These are phyloP conservation scores for Ganoderma leucocontextum DNA, from an alignment of 1,284 basidiomycete species.

Conservation along the genomic window DNA sequence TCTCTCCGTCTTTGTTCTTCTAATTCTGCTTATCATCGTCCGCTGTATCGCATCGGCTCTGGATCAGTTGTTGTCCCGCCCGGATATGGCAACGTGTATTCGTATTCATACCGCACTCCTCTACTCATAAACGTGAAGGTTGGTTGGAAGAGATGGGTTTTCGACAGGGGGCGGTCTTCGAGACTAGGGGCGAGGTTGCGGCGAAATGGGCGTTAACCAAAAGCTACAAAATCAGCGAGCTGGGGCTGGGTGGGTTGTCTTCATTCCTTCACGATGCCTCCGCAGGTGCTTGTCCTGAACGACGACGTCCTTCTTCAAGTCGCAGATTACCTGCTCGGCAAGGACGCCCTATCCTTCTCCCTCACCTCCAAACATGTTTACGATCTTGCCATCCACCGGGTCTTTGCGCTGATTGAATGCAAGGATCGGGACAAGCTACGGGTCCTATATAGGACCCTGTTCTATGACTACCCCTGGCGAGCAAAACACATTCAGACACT, in stretches of 20 bases:
- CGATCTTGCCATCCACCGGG: conserved; percentile 11
- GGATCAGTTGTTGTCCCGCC: not conserved
- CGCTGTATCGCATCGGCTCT: not conserved
- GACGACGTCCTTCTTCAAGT: conserved; percentile 19
- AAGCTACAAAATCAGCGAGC: no score
- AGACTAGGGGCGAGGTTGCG: not conserved
- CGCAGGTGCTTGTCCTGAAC: not conserved
- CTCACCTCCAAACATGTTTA: conserved; percentile 13
- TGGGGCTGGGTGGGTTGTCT: not conserved
- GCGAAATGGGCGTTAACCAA: no score
- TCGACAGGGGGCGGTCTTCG: not conserved
- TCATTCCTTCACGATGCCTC: not conserved
- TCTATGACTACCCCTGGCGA: not conserved
- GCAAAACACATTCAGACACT: not conserved
- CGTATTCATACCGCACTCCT: not conserved
- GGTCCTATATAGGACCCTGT: not conserved
- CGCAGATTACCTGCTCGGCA: conserved; percentile 8
- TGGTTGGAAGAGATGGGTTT: not conserved
- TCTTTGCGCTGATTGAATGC: conserved; percentile 5
- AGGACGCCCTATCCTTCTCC: conserved; percentile 16
- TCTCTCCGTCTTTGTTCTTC: not conserved
- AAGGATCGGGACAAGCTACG: not conserved
- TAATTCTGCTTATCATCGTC: not conserved
- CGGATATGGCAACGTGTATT: not conserved
- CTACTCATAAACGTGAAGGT: not conserved